Percentiles rank a stretch among this genome's conserved stretches.
phyloP scores from a whole-genome alignment of 1,284 basidiomycete species.

The Thelephora terrestris region DNA sequence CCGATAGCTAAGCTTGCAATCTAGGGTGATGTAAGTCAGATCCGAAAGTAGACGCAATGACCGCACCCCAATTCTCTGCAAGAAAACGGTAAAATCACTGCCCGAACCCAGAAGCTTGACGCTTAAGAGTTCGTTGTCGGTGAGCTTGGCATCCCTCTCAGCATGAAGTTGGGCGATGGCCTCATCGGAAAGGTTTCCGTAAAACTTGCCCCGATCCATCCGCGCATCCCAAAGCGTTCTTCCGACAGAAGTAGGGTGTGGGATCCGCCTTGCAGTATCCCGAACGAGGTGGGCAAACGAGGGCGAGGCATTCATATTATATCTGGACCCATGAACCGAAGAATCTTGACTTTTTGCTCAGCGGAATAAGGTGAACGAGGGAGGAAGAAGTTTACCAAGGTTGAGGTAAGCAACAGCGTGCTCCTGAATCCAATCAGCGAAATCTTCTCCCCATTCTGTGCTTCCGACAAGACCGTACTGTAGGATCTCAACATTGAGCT shows the following conservation, averaged over 20 bases:
- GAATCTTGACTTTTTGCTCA: conserved; percentile 31
- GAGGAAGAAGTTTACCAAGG: conserved; percentile 39
- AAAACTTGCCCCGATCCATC: conserved; percentile 44
- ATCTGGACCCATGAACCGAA: conserved; percentile 61
- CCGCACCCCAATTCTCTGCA: conserved; percentile 46
- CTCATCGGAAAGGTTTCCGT: conserved; percentile 23
- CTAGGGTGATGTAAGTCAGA: conserved; percentile 18
- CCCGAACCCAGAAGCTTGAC: conserved; percentile 42
- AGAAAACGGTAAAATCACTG: conserved; percentile 77
- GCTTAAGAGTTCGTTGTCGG: conserved; percentile 18
- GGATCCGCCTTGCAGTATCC: conserved; percentile 53
- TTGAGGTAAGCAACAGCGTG: conserved; percentile 88
- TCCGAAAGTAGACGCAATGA: not conserved
- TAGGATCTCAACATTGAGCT: not conserved
- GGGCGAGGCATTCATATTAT: conserved; percentile 48
- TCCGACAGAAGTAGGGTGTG: conserved; percentile 47
- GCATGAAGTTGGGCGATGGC: conserved; percentile 19
- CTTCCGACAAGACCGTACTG: conserved; percentile 82
- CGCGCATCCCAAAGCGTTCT: conserved; percentile 61
- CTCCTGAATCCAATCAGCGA: conserved; percentile 66
- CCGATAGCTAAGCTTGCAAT: conserved; percentile 44
- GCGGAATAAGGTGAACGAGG: conserved; percentile 3
- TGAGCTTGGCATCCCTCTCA: conserved; percentile 16
- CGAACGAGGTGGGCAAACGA: conserved; percentile 73
- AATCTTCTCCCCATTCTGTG: conserved; percentile 88